phyloP scores from a whole-genome alignment of 768 basidiomycete species.

The Tephrocybe sp. region DNA sequence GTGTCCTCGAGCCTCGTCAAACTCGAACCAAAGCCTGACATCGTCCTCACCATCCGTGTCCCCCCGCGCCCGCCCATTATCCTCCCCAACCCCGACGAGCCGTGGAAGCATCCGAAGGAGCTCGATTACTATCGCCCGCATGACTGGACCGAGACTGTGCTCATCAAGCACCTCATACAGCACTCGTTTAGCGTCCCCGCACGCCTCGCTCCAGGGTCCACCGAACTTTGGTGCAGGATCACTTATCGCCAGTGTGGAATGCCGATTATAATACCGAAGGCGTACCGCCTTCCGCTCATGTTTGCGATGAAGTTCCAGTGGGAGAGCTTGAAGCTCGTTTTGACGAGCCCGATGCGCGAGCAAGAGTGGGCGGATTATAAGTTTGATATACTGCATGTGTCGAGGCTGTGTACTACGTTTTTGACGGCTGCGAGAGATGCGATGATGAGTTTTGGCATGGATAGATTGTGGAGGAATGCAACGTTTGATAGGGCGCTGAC shows the following conservation, averaged over 20 bases:
- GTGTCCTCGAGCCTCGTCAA: neutral
- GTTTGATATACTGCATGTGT: conserved; percentile 44
- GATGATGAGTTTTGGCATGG: conserved; percentile 26
- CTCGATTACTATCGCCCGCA: conserved; percentile 33
- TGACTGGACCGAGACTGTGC: conserved; percentile 30
- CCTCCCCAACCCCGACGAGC: conserved; percentile 10
- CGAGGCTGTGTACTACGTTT: conserved; percentile 35
- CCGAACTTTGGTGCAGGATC: conserved; percentile 20
- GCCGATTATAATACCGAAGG: conserved; percentile 30
- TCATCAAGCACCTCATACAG: conserved; percentile 33
- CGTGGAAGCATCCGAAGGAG: conserved; percentile 43
- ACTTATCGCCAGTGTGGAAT: conserved; percentile 17
- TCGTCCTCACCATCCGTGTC: neutral
- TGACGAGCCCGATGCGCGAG: conserved; percentile 31
- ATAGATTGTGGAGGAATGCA: conserved; percentile 36
- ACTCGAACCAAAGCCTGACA: conserved; percentile 1
- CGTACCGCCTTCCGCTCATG: conserved; percentile 44
- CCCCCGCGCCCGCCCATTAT: neutral
- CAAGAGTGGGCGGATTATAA: conserved; percentile 42
- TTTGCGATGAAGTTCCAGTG: conserved; percentile 46
- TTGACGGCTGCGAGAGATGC: conserved; percentile 32
- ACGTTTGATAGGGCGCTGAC: conserved; percentile 43
- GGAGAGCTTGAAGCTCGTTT: conserved; percentile 40
- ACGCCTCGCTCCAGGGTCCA: conserved; percentile 15
- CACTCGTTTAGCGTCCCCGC: conserved; percentile 38